These are phyloP conservation scores for Boletus sp. DNA, from an alignment of 768 basidiomycete species.

Conservation along the genomic window DNA sequence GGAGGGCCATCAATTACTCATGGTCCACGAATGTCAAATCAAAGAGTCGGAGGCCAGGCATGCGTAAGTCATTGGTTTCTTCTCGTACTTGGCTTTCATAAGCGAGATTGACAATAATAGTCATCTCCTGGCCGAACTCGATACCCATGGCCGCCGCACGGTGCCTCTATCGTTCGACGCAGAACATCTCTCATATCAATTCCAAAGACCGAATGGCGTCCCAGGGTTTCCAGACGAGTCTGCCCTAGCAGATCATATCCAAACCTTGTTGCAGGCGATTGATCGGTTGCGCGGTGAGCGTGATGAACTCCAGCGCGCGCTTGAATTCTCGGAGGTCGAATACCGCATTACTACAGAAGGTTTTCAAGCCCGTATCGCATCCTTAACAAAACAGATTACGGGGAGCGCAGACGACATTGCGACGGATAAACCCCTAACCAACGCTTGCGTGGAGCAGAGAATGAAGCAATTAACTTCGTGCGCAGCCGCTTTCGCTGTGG, in stretches of 20 bases:
- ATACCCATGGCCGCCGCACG: not conserved
- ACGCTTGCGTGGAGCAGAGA: constrained; percentile 8
- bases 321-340: constrained; percentile 70
- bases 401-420: constrained; percentile 20
- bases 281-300: constrained; percentile 69
- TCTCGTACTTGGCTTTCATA: not conserved
- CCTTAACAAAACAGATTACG: constrained; percentile 25
- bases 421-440: not conserved
- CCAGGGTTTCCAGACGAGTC: constrained; percentile 18
- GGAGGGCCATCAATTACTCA: constrained; percentile 20
- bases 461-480: constrained; percentile 34
- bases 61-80: constrained; percentile 22
- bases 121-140: constrained; percentile 21
- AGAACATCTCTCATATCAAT: not conserved
- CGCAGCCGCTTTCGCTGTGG: constrained; percentile 37
- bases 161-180: not conserved
- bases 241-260: constrained; percentile 41
- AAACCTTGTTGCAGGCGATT: constrained; percentile 58
- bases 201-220: not conserved
- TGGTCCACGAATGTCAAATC: constrained; percentile 25
- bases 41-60: constrained; percentile 23
- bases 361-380: constrained; percentile 49
- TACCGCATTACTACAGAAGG: constrained; percentile 62
- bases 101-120: constrained; percentile 12
- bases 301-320: constrained; percentile 56